These are phyloP conservation scores for Ochetophila trinervis DNA, from an alignment of 306 rosid genomes.

Conservation along the genomic window DNA sequence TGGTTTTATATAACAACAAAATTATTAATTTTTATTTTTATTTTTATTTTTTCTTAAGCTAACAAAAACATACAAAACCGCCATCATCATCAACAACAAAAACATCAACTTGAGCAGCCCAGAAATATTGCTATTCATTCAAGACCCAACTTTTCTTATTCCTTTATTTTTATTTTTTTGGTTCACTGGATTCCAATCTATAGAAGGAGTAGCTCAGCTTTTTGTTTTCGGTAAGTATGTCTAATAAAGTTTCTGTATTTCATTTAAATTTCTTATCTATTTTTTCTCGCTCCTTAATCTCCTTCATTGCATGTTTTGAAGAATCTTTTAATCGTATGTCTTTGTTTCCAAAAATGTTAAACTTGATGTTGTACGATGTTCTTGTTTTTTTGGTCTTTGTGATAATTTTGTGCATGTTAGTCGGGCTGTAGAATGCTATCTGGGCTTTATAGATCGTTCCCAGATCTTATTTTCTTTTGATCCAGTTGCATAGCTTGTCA, in stretches of 20 bases:
- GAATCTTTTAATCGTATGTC: neutral
- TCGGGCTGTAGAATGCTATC: constrained; percentile 33
- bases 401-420: constrained; percentile 31
- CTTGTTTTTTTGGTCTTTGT: constrained; percentile 19
- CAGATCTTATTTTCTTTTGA: constrained; percentile 66
- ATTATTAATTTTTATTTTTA: neutral
- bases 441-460: constrained; percentile 63
- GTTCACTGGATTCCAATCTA: neutral
- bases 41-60: neutral
- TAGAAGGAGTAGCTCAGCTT: neutral
- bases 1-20: constrained; percentile 6
- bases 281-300: neutral
- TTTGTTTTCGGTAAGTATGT: constrained; percentile 29
- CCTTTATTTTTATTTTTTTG: constrained; percentile 15
- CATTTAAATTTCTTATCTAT: constrained; percentile 20
- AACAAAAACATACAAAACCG: constrained; percentile 20
- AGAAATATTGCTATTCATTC: constrained; percentile 49
- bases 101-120: constrained; percentile 42
- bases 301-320: constrained; percentile 10
- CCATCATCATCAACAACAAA: constrained; percentile 9
- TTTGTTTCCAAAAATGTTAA: constrained; percentile 18
- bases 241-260: constrained; percentile 30
- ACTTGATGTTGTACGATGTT: constrained; percentile 32
- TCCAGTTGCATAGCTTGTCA: constrained; percentile 37
- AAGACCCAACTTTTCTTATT: constrained; percentile 34